Percentiles rank a stretch among this genome's conserved stretches.
Evolutionary conservation across 179 eudicot genomes (phyloP).

Genomic region (Silene coronaria): DNA sequence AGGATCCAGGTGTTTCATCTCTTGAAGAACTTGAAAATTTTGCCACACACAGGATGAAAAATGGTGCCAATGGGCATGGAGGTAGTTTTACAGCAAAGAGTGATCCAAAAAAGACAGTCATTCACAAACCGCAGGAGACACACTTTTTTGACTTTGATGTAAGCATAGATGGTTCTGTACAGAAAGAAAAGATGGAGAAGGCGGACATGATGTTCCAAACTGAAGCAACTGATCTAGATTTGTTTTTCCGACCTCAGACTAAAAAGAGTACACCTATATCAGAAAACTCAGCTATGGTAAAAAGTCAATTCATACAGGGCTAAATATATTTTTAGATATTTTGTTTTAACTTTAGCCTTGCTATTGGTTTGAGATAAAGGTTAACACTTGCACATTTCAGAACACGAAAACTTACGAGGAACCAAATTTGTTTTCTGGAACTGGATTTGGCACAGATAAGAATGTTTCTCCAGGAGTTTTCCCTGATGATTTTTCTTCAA

Average conservation of each 20-base stretch:
- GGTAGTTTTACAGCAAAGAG: constrained; percentile 21
- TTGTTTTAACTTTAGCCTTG: constrained; percentile 5
- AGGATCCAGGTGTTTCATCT: constrained; percentile 37
- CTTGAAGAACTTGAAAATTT: constrained; percentile 50
- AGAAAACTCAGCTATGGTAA: constrained; percentile 36
- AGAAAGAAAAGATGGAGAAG: constrained; percentile 6
- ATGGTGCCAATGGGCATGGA: constrained; percentile 23
- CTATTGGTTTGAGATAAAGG: constrained; percentile 36
- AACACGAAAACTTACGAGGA: constrained; percentile 21
- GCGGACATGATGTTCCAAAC: constrained; percentile 20
- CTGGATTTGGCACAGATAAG: constrained; percentile 27
- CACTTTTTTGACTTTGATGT: constrained; percentile 33
- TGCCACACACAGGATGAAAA: constrained; percentile 28
- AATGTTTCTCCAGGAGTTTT: constrained; percentile 26
- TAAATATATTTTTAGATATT: not conserved
- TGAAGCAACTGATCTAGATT: constrained; percentile 41
- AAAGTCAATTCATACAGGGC: not conserved
- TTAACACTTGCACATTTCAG: constrained; percentile 38
- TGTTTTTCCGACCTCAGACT: constrained; percentile 31
- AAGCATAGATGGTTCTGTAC: constrained; percentile 22
- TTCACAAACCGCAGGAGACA: constrained; percentile 17
- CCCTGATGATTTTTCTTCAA: constrained; percentile 43
- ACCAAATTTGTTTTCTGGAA: constrained; percentile 25
- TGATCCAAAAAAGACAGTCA: constrained; percentile 18
- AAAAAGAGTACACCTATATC: constrained; percentile 28